Percentiles rank a stretch among this genome's conserved stretches.
Conservation (phyloP, 2,329 filamentous ascomycete genomes). For the Aureobasidium subglaciale region DNA sequence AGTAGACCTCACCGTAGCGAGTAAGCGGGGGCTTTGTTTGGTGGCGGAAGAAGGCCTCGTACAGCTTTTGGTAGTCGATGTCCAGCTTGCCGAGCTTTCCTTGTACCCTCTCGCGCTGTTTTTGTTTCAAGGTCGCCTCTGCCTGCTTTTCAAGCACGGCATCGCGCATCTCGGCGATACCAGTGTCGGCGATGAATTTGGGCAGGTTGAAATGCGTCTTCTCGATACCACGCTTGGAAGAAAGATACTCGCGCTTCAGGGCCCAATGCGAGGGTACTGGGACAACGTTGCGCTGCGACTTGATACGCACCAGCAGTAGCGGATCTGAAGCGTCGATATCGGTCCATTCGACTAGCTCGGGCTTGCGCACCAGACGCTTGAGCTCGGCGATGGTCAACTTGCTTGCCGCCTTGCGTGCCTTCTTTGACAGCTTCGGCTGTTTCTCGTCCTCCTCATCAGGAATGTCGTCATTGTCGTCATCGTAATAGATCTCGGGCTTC, state of each 20-base stretch:
- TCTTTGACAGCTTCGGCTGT: slow-evolving; percentile 74
- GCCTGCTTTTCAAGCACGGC: slow-evolving; percentile 94
- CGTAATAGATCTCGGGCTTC: slow-evolving; percentile 77
- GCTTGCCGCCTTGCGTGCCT: slow-evolving; percentile 84
- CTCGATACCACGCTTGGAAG: slow-evolving; percentile 92
- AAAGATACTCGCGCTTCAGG: slow-evolving; percentile 92
- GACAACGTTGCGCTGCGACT: slow-evolving; percentile 89
- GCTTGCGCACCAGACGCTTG: slow-evolving; percentile 83
- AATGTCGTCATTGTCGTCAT: slow-evolving; percentile 80
- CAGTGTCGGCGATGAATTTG: slow-evolving; percentile 95
- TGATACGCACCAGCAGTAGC: slow-evolving; percentile 83
- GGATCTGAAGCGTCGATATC: slow-evolving; percentile 89
- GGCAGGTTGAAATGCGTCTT: slow-evolving; percentile 89
- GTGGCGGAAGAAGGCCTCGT: slow-evolving; percentile 96
- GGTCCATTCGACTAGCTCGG: slow-evolving; percentile 96
- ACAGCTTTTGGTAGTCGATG: slow-evolving; percentile 96
- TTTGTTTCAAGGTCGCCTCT: slow-evolving; percentile 85
- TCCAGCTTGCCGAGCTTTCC: slow-evolving; percentile 96
- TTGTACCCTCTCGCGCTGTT: slow-evolving; percentile 86
- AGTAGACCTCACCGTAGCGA: slow-evolving; percentile 97
- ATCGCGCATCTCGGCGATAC: slow-evolving; percentile 96
- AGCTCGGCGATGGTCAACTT: slow-evolving; percentile 92
- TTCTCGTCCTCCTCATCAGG: slow-evolving; percentile 75
- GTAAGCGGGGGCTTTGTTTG: slow-evolving; percentile 94
- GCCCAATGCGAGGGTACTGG: slow-evolving; percentile 94